Percentiles rank a stretch among this genome's conserved stretches.
phyloP scores from a whole-genome alignment of 495 filamentous ascomycete species.

The Podospora pseudocomata region DNA sequence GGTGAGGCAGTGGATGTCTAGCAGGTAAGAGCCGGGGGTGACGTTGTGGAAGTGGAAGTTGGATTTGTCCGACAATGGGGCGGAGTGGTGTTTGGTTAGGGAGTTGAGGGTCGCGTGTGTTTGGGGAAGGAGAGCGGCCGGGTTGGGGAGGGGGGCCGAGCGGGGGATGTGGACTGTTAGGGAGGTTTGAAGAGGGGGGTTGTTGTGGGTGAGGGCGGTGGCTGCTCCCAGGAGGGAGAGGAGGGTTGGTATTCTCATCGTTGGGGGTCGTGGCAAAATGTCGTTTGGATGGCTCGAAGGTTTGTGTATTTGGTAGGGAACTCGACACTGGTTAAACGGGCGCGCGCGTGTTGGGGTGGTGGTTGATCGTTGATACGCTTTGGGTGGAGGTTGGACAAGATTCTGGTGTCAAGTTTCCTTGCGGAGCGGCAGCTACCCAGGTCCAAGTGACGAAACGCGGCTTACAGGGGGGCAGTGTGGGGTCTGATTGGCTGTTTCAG shows the following conservation, averaged over 20 bases:
- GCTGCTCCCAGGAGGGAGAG: slow-evolving; percentile 20
- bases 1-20: slow-evolving; percentile 70
- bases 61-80: slow-evolving; percentile 61
- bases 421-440: not conserved
- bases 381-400: not conserved
- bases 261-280: not conserved
- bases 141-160: slow-evolving; percentile 48
- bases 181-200: slow-evolving; percentile 13
- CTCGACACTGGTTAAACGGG: not conserved
- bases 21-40: slow-evolving; percentile 65
- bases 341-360: not conserved
- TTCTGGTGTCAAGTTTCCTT: not conserved
- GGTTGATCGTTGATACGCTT: not conserved
- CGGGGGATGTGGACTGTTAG: slow-evolving; percentile 48
- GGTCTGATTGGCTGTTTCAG: not conserved
- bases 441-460: slow-evolving; percentile 15
- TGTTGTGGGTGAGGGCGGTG: slow-evolving; percentile 1
- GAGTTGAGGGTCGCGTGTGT: slow-evolving; percentile 71
- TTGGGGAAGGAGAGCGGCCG: slow-evolving; percentile 55
- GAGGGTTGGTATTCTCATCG: slow-evolving; percentile 16
- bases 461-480: slow-evolving; percentile 6
- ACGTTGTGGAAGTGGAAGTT: slow-evolving; percentile 72
- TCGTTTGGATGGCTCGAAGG: not conserved
- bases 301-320: not conserved
- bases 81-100: slow-evolving; percentile 42